Percentiles rank a stretch among this genome's conserved stretches.
phyloP scores from a whole-genome alignment of 2,329 filamentous ascomycete genomes.

The Neoarthrinium moseri region DNA sequence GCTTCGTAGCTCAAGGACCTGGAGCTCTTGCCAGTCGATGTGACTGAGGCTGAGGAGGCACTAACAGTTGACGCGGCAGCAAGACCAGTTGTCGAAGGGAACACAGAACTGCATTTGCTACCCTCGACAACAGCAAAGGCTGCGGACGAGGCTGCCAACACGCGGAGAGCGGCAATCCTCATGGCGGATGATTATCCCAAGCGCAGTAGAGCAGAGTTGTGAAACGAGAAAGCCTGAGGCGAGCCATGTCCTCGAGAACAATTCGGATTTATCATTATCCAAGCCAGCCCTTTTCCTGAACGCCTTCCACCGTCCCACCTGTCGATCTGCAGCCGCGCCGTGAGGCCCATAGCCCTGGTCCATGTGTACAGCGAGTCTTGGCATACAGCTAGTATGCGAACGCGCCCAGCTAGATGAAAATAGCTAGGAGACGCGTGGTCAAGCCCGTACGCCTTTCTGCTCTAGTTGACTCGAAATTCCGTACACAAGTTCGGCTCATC shows the following conservation, averaged over 20 bases:
- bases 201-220: not conserved
- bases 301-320: not conserved
- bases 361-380: not conserved
- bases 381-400: conserved; percentile 1
- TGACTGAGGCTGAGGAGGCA: not conserved
- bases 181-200: not conserved
- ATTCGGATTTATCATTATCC: not conserved
- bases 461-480: no score
- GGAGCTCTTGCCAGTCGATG: not conserved
- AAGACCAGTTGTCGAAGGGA: not conserved
- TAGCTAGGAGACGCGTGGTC: no score
- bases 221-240: conserved; percentile 1
- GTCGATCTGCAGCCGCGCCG: not conserved
- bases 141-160: not conserved
- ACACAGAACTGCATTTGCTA: not conserved
- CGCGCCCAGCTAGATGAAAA: not conserved
- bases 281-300: not conserved
- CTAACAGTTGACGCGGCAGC: no score
- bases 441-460: no score
- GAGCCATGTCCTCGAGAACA: not conserved
- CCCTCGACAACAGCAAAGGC: not conserved
- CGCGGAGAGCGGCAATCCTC: not conserved
- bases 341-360: not conserved
- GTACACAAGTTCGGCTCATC: no score
- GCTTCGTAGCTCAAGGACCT: not conserved